Evolutionary conservation across 1,284 basidiomycete genomes (phyloP).

Genomic region (Schizophyllum commune): DNA sequence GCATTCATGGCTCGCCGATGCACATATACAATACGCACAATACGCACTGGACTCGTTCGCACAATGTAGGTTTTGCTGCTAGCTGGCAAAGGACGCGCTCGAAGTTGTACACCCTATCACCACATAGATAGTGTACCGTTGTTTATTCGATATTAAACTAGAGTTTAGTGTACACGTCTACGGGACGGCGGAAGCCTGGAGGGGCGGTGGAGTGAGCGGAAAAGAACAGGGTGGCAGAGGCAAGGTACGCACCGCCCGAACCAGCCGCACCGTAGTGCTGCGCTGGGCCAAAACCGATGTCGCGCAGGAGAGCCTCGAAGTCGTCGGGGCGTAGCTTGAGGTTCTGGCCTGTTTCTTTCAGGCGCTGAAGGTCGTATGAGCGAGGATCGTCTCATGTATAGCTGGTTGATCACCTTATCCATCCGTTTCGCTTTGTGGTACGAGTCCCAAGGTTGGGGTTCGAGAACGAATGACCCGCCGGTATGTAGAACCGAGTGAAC

Average conservation of each 20-base stretch:
- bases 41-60: background rate
- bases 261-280: conserved; percentile 48
- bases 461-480: conserved; percentile 61
- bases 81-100: background rate
- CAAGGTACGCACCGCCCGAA: conserved; percentile 38
- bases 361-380: conserved; percentile 25
- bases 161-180: conserved; percentile 37
- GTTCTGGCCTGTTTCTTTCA: conserved; percentile 49
- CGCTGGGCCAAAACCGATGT: conserved; percentile 54
- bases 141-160: background rate
- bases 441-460: conserved; percentile 74
- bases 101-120: background rate
- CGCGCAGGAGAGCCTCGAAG: conserved; percentile 44
- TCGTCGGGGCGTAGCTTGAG: conserved; percentile 53
- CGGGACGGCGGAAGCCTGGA: conserved; percentile 40
- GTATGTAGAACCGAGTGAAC: conserved; percentile 47
- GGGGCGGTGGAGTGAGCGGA: background rate
- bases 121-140: background rate
- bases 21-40: background rate
- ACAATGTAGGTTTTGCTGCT: background rate
- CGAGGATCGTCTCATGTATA: background rate
- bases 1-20: background rate
- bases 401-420: conserved; percentile 36
- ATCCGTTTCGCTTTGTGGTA: conserved; percentile 69
- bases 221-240: background rate